Base-by-base conservation (phyloP, 257 asterid genomes). In the Nicotiana knightiana region DNA sequence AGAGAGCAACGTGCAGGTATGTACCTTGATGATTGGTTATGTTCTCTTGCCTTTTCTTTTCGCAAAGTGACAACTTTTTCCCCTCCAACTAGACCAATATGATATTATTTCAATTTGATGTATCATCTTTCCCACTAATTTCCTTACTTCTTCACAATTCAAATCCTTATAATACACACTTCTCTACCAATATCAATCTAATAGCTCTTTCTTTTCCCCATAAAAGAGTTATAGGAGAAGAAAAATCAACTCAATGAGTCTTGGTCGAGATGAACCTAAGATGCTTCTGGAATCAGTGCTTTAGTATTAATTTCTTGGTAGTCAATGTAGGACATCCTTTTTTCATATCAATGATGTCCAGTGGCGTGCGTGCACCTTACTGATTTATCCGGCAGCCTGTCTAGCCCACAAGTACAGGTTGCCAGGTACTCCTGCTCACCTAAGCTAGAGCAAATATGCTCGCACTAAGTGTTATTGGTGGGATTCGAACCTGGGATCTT, bases 1-100 rank as follows among this genome's bases (percentile, higher is more conserved):
- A 8, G 85, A 82, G 46, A 82, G 85, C 61, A 82, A 82, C 64
- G 85, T 82, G 39, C 85, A 82, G 85, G 85, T 82, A 55, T 8
- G 67, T 17, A 28, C 73, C 33, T 70, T 46, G 61, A 51, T 51
- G 43, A 35, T 75, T 62, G 67, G n/a, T 55, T 55, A 59, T 59
- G 39, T 63, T 59, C 65, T 61, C 82, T 79, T 6, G 21, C 82
- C 16, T 21, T 26, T 11, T 80, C 18, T 35, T 39, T 73, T 70
- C 48, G 1, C 9, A 6, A 46, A 46, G 24, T 24, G 58, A 59
- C 79, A 24, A 24, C 7, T 71, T 21, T 24, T 71, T 24, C 15
- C 61, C 24, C 61, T 46, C 13, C 37, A 24, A 46, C 30, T 28
- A 28, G 37, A 9, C 79, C 37, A 71, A 24, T 71, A 51, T 51